These are phyloP conservation scores for Mucor saturninus DNA, from an alignment of 371 early-diverging fungal species.

Conservation along the genomic window DNA sequence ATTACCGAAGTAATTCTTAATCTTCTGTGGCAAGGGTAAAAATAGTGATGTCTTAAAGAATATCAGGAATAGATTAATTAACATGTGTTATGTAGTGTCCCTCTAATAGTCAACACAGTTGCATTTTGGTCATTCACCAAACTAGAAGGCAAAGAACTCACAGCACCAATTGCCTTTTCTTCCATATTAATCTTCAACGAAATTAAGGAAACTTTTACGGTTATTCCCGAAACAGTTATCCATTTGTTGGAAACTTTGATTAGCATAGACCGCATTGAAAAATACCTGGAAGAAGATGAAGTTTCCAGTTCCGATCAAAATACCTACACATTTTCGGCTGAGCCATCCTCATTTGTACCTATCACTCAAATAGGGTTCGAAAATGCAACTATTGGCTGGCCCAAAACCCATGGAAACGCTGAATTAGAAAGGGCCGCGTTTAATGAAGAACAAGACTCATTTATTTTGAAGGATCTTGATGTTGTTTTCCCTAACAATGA, in stretches of 20 bases:
- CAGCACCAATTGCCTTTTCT: conserved; percentile 65
- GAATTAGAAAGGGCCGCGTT: not conserved
- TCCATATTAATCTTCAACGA: conserved; percentile 56
- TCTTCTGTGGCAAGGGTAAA: conserved; percentile 39
- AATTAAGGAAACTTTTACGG: conserved; percentile 56
- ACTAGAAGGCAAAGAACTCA: conserved; percentile 55
- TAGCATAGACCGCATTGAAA: conserved; percentile 68
- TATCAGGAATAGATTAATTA: no score
- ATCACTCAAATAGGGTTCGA: conserved; percentile 42
- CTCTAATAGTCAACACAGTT: conserved; percentile 53
- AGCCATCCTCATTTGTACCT: no score
- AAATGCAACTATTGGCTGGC: conserved; percentile 43
- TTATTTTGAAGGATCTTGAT: conserved; percentile 50
- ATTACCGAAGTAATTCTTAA: conserved; percentile 26
- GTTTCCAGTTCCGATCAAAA: conserved; percentile 61
- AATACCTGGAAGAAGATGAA: conserved; percentile 75
- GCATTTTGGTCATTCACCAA: conserved; percentile 60
- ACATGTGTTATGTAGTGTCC: conserved; percentile 28
- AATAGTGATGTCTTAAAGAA: no score
- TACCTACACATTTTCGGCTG: not conserved
- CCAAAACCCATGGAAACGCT: not conserved
- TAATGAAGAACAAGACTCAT: not conserved
- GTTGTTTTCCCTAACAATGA: conserved; percentile 57
- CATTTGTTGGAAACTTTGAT: conserved; percentile 22
- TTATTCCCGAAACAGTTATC: conserved; percentile 54